Conservation (phyloP, 1,284 basidiomycete species). For the Heterobasidion irregulare region DNA sequence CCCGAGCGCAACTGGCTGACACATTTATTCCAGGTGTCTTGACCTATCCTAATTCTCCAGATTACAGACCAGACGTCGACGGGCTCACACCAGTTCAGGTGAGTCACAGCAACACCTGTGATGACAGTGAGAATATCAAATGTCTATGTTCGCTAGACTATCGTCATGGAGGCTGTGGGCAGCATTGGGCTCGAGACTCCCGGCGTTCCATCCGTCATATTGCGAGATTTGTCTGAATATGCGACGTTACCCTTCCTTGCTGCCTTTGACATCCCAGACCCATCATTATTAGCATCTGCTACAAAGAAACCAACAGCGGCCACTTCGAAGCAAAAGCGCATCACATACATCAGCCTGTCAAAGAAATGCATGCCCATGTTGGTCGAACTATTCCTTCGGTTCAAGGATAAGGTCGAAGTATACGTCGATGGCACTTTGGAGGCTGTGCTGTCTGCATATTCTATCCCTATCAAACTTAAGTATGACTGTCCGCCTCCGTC, state of each 20-base stretch:
- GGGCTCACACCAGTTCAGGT: slow-evolving; percentile 79
- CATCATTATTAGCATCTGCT: slow-evolving; percentile 13
- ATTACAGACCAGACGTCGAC: slow-evolving; percentile 86
- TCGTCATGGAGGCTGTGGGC: slow-evolving; percentile 63
- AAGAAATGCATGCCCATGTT: slow-evolving; percentile 85
- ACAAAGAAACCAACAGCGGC: slow-evolving; percentile 49
- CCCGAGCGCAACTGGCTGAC: not conserved
- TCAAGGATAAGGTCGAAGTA: slow-evolving; percentile 52
- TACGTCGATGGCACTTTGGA: slow-evolving; percentile 83
- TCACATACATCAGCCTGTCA: slow-evolving; percentile 82
- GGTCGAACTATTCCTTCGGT: slow-evolving; percentile 61
- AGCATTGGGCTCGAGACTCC: slow-evolving; percentile 56
- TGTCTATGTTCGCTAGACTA: slow-evolving; percentile 33
- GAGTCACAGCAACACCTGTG: slow-evolving; percentile 9
- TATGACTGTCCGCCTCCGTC: slow-evolving; percentile 89
- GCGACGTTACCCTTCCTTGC: slow-evolving; percentile 79
- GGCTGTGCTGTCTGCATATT: slow-evolving; percentile 73
- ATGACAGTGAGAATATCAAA: not conserved
- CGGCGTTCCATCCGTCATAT: slow-evolving; percentile 63
- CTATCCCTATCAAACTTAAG: slow-evolving; percentile 88
- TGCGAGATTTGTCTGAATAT: slow-evolving; percentile 82
- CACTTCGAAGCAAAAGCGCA: slow-evolving; percentile 54
- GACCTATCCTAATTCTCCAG: slow-evolving; percentile 76
- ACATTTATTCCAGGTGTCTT: slow-evolving; percentile 46
- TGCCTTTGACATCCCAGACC: slow-evolving; percentile 48